Conservation (phyloP, 2,329 filamentous ascomycete species). For the Ceratocystiopsis minuta region DNA sequence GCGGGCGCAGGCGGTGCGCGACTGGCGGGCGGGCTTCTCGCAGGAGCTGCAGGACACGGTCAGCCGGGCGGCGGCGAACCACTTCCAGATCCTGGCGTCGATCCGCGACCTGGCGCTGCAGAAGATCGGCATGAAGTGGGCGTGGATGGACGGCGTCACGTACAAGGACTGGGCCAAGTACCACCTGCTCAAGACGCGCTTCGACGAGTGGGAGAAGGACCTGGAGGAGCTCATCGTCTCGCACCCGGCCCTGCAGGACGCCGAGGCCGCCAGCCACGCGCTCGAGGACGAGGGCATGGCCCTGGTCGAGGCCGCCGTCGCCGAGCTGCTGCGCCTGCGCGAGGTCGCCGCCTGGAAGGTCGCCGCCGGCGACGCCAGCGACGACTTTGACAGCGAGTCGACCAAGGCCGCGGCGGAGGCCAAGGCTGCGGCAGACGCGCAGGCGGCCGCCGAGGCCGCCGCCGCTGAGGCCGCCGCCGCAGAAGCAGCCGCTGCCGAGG, state of each 20-base stretch:
- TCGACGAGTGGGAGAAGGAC: conserved; percentile 70
- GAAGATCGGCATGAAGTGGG: conserved; percentile 87
- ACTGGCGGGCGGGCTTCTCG: conserved; percentile 60
- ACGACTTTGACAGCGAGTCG: conserved; percentile 58
- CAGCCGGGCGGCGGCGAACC: conserved; percentile 55
- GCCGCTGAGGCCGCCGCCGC: conserved; percentile 9
- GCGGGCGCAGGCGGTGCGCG: conserved; percentile 56
- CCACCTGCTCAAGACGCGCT: conserved; percentile 66
- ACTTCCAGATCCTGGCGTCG: conserved; percentile 64
- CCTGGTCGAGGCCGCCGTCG: conserved; percentile 59
- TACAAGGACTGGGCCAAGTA: conserved; percentile 98
- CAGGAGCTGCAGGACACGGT: conserved; percentile 50
- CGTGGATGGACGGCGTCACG: conserved; percentile 85
- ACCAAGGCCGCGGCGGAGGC: conserved; percentile 39
- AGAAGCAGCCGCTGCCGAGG: neutral
- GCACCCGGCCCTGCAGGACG: conserved; percentile 51
- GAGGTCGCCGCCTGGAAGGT: conserved; percentile 76
- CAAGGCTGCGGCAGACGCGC: conserved; percentile 23
- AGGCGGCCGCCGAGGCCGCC: conserved; percentile 24
- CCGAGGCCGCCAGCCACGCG: conserved; percentile 36
- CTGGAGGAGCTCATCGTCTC: conserved; percentile 58
- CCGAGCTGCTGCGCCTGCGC: conserved; percentile 65
- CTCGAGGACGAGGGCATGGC: conserved; percentile 68
- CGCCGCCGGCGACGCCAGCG: conserved; percentile 49
- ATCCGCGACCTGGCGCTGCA: conserved; percentile 74